phyloP scores from a whole-genome alignment of 2,329 filamentous ascomycete genomes.

The Nothophoma quercina region DNA sequence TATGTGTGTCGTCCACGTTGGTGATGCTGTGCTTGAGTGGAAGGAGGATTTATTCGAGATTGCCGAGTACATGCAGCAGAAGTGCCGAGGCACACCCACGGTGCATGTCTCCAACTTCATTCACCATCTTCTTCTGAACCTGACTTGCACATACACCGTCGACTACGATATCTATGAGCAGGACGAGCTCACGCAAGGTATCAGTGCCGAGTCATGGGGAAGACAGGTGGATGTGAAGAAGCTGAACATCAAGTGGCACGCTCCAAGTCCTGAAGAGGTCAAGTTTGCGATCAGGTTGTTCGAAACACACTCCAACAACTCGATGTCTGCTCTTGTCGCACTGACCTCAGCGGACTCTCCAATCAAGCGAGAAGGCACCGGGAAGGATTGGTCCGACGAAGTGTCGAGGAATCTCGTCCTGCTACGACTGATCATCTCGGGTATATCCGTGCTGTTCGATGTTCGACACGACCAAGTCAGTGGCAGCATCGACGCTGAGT shows the following conservation, averaged over 20 bases:
- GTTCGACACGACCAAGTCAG: slow-evolving; percentile 57
- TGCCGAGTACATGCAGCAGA: slow-evolving; percentile 94
- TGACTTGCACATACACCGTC: slow-evolving; percentile 92
- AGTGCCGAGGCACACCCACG: slow-evolving; percentile 90
- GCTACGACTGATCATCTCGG: slow-evolving; percentile 86
- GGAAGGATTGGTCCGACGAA: slow-evolving; percentile 99
- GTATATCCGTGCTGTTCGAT: slow-evolving; percentile 89
- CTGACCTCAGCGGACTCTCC: slow-evolving; percentile 83
- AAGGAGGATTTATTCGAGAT: slow-evolving; percentile 89
- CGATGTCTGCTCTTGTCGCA: slow-evolving; percentile 75
- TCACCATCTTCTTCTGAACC: slow-evolving; percentile 91
- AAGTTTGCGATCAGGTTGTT: slow-evolving; percentile 91
- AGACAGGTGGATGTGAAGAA: slow-evolving; percentile 75
- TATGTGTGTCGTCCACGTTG: slow-evolving; percentile 98
- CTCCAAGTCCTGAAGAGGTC: slow-evolving; percentile 79
- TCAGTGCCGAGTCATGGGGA: slow-evolving; percentile 85
- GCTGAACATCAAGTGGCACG: slow-evolving; percentile 89
- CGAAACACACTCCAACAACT: slow-evolving; percentile 79
- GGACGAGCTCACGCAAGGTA: slow-evolving; percentile 71
- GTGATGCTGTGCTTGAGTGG: slow-evolving; percentile 86
- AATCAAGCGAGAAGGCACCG: slow-evolving; percentile 90
- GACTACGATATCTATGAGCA: slow-evolving; percentile 89
- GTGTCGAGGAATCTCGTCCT: slow-evolving; percentile 89
- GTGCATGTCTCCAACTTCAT: slow-evolving; percentile 98
- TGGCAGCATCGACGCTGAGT: slow-evolving; percentile 56